Conservation (phyloP, 139 green algal species). For the Micractinium sp. region DNA sequence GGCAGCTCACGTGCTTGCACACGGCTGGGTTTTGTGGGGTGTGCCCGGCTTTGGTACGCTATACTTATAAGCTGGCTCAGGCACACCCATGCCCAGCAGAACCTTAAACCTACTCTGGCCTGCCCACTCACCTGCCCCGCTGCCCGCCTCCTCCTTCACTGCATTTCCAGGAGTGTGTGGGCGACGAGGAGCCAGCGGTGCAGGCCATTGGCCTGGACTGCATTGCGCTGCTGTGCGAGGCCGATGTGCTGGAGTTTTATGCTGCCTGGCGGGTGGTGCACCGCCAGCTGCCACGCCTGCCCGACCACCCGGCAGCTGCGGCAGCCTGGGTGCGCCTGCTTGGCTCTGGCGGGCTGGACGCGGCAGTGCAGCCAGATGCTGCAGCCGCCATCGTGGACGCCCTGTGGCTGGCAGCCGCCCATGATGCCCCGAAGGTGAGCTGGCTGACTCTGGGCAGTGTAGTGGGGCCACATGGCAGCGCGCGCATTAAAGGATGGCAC, state of each 20-base stretch:
- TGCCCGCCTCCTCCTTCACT: background rate
- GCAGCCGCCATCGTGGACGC: conserved; percentile 19
- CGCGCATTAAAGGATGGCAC: background rate
- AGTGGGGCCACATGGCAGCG: background rate
- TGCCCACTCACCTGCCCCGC: background rate
- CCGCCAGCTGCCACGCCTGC: conserved; percentile 45
- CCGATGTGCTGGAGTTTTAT: conserved; percentile 72
- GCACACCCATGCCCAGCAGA: background rate
- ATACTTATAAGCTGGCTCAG: background rate
- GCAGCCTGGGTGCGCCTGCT: conserved; percentile 49
- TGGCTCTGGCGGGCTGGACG: conserved; percentile 15
- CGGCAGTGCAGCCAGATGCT: conserved; percentile 6
- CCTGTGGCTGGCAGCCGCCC: conserved; percentile 12
- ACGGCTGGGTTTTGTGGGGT: background rate
- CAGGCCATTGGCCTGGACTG: conserved; percentile 50
- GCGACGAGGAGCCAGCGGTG: conserved; percentile 43
- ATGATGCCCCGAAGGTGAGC: conserved; percentile 5
- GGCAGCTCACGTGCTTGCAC: too few species aligned
- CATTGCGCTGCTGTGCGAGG: conserved; percentile 49
- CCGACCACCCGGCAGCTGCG: conserved; percentile 38
- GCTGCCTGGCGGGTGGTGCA: conserved; percentile 61
- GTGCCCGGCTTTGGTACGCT: background rate
- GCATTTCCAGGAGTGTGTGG: conserved; percentile 38
- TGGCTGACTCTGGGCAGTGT: too few species aligned
- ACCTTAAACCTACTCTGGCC: background rate